Evolutionary conservation across 148 eudicot species (phyloP).

Genomic region (Cornus suecica): DNA sequence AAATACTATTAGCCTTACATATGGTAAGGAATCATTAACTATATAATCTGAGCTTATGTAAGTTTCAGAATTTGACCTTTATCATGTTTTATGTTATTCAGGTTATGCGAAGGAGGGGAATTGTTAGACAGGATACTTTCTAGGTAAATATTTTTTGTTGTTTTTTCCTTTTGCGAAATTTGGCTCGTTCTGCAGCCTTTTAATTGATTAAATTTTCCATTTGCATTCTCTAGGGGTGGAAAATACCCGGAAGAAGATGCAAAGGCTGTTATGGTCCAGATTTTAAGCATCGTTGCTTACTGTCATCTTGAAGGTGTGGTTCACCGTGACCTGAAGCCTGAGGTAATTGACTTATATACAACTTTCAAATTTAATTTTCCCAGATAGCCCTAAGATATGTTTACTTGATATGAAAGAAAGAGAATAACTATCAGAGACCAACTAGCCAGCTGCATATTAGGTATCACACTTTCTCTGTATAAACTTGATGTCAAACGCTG

Average conservation of each 20-base stretch:
- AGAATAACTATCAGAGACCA: too few species aligned
- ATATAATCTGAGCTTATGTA: not conserved
- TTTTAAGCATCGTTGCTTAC: conserved; percentile 77
- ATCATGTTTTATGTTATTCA: conserved; percentile 30
- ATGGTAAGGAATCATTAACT: not conserved
- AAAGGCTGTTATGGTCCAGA: conserved; percentile 79
- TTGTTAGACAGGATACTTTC: conserved; percentile 82
- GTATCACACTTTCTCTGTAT: not conserved
- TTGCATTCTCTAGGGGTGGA: conserved; percentile 67
- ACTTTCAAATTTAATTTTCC: not conserved
- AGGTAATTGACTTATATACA: conserved; percentile 43
- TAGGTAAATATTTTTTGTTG: conserved; percentile 35
- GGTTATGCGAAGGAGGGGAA: conserved; percentile 95
- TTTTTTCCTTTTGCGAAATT: not conserved
- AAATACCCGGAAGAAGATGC: conserved; percentile 95
- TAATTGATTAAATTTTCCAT: not conserved
- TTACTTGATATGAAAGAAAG: too few species aligned
- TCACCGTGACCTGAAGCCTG: conserved; percentile 96
- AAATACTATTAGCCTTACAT: not conserved
- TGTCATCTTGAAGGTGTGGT: conserved; percentile 98
- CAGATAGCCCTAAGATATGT: not conserved
- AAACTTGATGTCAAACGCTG: not conserved
- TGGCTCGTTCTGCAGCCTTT: conserved; percentile 5
- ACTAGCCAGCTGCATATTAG: too few species aligned
- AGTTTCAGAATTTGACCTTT: not conserved